Evolutionary conservation across 108 stramenopile genomes (phyloP).

Genomic region (Skeletonema grethae): DNA sequence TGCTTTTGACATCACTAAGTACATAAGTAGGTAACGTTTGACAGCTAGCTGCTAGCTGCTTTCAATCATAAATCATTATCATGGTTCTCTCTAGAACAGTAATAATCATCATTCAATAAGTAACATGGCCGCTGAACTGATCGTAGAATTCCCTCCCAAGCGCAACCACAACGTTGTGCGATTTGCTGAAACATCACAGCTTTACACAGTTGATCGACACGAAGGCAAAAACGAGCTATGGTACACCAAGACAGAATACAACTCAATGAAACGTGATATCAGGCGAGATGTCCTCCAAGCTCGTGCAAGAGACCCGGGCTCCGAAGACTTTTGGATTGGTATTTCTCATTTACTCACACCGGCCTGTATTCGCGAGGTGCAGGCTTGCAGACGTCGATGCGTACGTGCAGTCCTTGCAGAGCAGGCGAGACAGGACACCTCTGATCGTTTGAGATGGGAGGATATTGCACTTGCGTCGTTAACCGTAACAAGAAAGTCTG

Average conservation of each 20-base stretch:
- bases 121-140: neutral
- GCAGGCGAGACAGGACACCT: neutral
- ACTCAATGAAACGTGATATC: neutral
- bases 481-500: neutral
- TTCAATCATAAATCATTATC: no score
- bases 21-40: no score
- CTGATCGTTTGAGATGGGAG: neutral
- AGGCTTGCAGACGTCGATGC: neutral
- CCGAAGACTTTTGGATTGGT: neutral
- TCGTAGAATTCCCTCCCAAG: neutral
- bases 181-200: neutral
- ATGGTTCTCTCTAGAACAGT: no score
- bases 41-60: no score
- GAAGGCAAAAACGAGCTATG: neutral
- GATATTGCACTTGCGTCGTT: neutral
- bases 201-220: neutral
- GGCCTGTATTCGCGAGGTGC: neutral
- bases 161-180: neutral
- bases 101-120: no score
- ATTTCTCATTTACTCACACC: neutral
- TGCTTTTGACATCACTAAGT: no score
- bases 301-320: neutral
- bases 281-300: neutral
- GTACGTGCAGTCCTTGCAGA: neutral
- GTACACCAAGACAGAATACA: neutral